Evolutionary conservation across 805 yeast genomes (phyloP).

Genomic region (Hanseniaspora taiwanica): DNA sequence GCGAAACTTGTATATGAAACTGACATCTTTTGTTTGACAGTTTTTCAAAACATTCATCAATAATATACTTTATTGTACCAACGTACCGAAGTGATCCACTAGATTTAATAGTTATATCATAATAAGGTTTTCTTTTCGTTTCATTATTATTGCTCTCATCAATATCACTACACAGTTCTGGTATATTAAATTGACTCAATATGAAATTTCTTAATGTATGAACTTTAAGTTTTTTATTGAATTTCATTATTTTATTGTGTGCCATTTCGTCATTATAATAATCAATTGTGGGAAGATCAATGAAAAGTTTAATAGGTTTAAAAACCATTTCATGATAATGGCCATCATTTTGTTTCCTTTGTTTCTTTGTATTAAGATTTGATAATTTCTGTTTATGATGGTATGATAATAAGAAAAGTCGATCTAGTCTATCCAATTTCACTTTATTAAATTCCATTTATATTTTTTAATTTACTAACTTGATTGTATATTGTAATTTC

Average conservation of each 20-base stretch:
- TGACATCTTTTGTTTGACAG: slow-evolving; percentile 4
- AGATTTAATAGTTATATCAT: slow-evolving; percentile 11
- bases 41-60: slow-evolving; percentile 15
- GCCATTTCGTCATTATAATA: slow-evolving; percentile 21
- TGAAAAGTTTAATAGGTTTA: slow-evolving; percentile 10
- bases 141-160: slow-evolving; percentile 13
- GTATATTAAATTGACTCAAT: slow-evolving; percentile 13
- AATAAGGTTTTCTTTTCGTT: slow-evolving; percentile 2
- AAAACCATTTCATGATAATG: neutral
- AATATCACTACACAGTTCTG: slow-evolving; percentile 12
- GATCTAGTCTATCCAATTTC: neutral
- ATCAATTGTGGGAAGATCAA: slow-evolving; percentile 24
- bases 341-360: neutral
- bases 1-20: slow-evolving; percentile 11
- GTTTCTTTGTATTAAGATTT: neutral
- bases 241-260: slow-evolving; percentile 15
- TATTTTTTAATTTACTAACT: no score
- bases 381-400: neutral
- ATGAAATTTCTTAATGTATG: slow-evolving; percentile 16
- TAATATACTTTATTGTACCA: slow-evolving; percentile 20
- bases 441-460: slow-evolving; percentile 1
- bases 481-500: no score
- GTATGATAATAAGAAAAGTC: neutral
- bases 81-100: slow-evolving; percentile 24
- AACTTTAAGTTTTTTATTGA: slow-evolving; percentile 19